Conservation (phyloP, 192 early-diverging fungal genomes). For the Entomortierella lignicola region DNA sequence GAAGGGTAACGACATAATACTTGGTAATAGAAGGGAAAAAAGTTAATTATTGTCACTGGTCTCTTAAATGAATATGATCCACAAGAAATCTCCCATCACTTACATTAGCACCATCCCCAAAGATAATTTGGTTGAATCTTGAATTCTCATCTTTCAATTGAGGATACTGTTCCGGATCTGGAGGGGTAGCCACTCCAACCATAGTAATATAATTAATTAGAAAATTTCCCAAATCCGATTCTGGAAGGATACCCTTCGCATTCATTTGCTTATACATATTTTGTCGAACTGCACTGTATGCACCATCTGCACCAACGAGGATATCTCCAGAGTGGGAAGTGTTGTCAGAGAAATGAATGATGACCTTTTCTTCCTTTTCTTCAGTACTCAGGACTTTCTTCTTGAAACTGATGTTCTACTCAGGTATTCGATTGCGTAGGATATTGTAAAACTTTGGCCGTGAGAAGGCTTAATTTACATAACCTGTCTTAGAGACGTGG, state of each 20-base stretch:
- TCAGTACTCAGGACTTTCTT: not conserved
- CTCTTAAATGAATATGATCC: too few species aligned
- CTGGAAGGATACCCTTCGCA: not conserved
- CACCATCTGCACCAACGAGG: not conserved
- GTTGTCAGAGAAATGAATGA: slow-evolving; percentile 5
- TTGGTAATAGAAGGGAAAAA: not conserved
- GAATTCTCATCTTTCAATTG: too few species aligned
- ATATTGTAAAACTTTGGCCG: not conserved
- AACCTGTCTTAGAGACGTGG: too few species aligned
- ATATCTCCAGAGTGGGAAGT: not conserved
- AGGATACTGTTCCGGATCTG: too few species aligned
- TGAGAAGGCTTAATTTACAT: not conserved
- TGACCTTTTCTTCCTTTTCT: not conserved
- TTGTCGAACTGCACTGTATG: not conserved
- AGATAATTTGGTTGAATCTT: too few species aligned
- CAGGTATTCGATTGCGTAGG: not conserved
- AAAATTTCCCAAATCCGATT: not conserved
- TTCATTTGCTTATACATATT: not conserved
- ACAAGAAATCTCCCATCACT: too few species aligned
- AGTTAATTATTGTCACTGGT: too few species aligned
- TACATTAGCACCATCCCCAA: too few species aligned
- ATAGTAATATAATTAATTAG: not conserved
- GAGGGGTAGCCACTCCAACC: too few species aligned
- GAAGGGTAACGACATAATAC: not conserved
- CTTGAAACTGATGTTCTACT: not conserved